These are phyloP conservation scores for Metarhizium brunneum DNA, from an alignment of 2,329 filamentous ascomycete species.

Conservation along the genomic window DNA sequence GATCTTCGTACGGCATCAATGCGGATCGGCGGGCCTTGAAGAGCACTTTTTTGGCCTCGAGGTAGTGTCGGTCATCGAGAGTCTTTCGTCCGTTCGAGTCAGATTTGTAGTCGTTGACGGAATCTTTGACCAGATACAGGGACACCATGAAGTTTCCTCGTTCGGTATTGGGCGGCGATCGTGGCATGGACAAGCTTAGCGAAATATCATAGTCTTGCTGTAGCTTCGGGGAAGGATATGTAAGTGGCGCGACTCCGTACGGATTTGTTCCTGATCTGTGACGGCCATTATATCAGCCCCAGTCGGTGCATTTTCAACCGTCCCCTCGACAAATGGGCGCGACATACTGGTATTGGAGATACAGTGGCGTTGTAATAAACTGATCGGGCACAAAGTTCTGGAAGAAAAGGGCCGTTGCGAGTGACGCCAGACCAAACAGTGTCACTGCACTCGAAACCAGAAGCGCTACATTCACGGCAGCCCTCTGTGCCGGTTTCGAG, in stretches of 20 bases:
- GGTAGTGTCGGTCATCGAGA: conserved; percentile 19
- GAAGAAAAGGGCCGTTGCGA: conserved; percentile 45
- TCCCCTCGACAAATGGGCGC: too few relatives aligned
- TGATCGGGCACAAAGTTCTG: conserved; percentile 47
- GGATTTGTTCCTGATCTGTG: conserved; percentile 40
- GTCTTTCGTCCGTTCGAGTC: background rate
- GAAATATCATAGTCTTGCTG: conserved; percentile 79
- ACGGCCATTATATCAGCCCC: conserved; percentile 8
- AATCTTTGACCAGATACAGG: conserved; percentile 52
- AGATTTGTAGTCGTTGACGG: background rate
- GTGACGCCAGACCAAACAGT: conserved; percentile 37
- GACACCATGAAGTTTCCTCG: conserved; percentile 94
- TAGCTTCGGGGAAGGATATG: conserved; percentile 47
- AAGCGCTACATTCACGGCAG: conserved; percentile 37
- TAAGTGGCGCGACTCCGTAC: conserved; percentile 39
- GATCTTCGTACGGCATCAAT: conserved; percentile 71
- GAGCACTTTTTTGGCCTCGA: conserved; percentile 33
- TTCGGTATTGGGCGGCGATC: conserved; percentile 64
- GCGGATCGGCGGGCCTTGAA: conserved; percentile 63
- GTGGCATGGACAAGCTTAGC: conserved; percentile 66
- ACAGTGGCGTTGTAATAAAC: conserved; percentile 40
- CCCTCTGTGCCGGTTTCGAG: conserved; percentile 41
- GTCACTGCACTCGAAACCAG: conserved; percentile 31
- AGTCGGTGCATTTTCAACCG: background rate
- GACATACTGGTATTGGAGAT: conserved; percentile 50